Percentiles rank a stretch among this genome's conserved stretches.
Evolutionary conservation across 768 basidiomycete genomes (phyloP).

Genomic region (Amanita rubescens): DNA sequence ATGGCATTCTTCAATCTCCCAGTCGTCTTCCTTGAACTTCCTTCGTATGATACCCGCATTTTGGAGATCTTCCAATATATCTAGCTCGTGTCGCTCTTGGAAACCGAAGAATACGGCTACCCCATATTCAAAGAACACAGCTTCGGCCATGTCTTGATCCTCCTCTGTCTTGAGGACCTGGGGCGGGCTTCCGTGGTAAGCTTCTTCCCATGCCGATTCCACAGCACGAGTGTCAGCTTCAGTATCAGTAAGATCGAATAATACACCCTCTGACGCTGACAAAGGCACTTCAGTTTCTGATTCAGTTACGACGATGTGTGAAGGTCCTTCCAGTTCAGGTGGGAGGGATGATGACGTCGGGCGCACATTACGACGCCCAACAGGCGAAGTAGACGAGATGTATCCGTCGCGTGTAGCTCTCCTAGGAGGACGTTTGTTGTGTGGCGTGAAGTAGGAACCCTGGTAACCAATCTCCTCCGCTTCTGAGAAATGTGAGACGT

Average conservation of each 20-base stretch:
- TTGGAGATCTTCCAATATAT: slow-evolving; percentile 78
- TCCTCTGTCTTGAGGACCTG: slow-evolving; percentile 27
- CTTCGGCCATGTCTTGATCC: slow-evolving; percentile 50
- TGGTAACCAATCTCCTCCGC: slow-evolving; percentile 90
- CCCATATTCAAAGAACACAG: slow-evolving; percentile 79
- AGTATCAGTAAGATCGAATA: neutral
- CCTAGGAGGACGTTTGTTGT: slow-evolving; percentile 21
- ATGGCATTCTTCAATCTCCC: slow-evolving; percentile 94
- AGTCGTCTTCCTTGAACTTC: slow-evolving; percentile 55
- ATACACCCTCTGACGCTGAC: neutral
- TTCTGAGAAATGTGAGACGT: slow-evolving; percentile 67
- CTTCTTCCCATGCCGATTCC: neutral
- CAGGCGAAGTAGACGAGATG: slow-evolving; percentile 44
- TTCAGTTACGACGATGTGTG: neutral
- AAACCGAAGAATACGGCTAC: slow-evolving; percentile 92
- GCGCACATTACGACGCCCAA: slow-evolving; percentile 23
- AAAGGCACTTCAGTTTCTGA: slow-evolving; percentile 1
- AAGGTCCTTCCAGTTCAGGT: neutral
- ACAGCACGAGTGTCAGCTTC: neutral
- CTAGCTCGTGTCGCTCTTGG: slow-evolving; percentile 67
- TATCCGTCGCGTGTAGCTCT: slow-evolving; percentile 47
- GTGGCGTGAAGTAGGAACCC: slow-evolving; percentile 66
- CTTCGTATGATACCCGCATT: slow-evolving; percentile 63
- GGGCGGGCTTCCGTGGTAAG: slow-evolving; percentile 5
- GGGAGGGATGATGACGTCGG: neutral